Conservation (phyloP, 2,329 filamentous ascomycete genomes). For the Tolypocladium sp. region DNA sequence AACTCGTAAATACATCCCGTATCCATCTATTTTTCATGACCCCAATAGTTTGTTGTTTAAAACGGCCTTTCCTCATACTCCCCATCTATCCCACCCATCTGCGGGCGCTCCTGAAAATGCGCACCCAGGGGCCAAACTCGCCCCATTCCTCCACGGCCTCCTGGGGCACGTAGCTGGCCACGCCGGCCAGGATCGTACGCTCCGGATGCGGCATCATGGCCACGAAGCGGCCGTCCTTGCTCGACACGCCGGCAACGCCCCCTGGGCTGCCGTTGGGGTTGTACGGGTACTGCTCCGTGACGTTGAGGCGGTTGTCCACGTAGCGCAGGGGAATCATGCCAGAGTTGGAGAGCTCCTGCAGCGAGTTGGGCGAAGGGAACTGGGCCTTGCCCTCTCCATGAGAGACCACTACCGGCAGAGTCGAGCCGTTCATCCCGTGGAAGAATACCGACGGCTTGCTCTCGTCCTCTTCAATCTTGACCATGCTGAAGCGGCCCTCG, state of each 20-base stretch:
- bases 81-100: slow-evolving; percentile 65
- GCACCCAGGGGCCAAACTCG: slow-evolving; percentile 75
- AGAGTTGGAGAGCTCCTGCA: slow-evolving; percentile 48
- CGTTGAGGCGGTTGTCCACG: slow-evolving; percentile 66
- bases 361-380: slow-evolving; percentile 47
- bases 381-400: slow-evolving; percentile 84
- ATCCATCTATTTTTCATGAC: not conserved
- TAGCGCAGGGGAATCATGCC: slow-evolving; percentile 74
- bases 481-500: slow-evolving; percentile 82
- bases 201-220: slow-evolving; percentile 94
- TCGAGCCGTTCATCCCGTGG: slow-evolving; percentile 74
- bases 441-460: slow-evolving; percentile 68
- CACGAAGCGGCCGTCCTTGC: slow-evolving; percentile 67
- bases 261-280: slow-evolving; percentile 79
- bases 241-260: slow-evolving; percentile 74
- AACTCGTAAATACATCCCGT: not conserved
- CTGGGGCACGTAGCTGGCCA: slow-evolving; percentile 63
- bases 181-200: slow-evolving; percentile 73
- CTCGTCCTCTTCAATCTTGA: slow-evolving; percentile 56
- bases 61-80: not conserved
- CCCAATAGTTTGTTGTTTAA: not conserved
- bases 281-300: slow-evolving; percentile 76
- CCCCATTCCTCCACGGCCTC: slow-evolving; percentile 58
- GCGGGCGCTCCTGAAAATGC: slow-evolving; percentile 80
- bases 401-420: slow-evolving; percentile 77